Conservation (phyloP, 1,284 basidiomycete genomes). For the Puccinia coronata region DNA sequence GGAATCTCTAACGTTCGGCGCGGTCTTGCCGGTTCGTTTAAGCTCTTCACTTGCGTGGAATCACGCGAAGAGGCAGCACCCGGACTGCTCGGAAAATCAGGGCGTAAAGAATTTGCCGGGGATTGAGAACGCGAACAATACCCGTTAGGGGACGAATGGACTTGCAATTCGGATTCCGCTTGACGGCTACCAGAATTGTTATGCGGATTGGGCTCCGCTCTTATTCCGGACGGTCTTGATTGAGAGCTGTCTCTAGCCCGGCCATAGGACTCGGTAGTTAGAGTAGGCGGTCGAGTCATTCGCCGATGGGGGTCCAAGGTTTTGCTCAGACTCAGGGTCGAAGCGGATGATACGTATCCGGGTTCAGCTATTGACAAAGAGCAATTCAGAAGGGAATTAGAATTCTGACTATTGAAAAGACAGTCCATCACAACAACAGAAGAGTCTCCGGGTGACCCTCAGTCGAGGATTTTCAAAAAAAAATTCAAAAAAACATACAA, state of each 20-base stretch:
- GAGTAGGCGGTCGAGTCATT: neutral
- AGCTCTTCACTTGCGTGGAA: neutral
- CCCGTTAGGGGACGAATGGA: neutral
- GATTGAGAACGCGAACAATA: too few relatives aligned
- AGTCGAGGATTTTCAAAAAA: too few relatives aligned
- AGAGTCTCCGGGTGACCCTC: too few relatives aligned
- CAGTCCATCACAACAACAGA: too few relatives aligned
- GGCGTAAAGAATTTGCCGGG: neutral
- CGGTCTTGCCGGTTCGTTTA: neutral
- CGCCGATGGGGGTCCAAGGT: neutral
- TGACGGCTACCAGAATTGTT: neutral
- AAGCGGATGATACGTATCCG: neutral
- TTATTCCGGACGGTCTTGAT: neutral
- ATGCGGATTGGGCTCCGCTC: neutral
- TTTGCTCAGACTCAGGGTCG: neutral
- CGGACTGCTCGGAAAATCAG: neutral
- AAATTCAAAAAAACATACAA: neutral
- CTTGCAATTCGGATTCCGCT: neutral
- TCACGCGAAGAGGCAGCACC: neutral
- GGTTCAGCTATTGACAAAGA: neutral
- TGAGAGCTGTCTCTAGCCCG: neutral
- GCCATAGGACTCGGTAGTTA: neutral
- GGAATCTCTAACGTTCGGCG: neutral
- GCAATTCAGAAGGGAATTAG: neutral
- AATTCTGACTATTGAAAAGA: neutral